Conservation (phyloP, 352 stramenopile genomes). For the Globisporangium cederbergense region DNA sequence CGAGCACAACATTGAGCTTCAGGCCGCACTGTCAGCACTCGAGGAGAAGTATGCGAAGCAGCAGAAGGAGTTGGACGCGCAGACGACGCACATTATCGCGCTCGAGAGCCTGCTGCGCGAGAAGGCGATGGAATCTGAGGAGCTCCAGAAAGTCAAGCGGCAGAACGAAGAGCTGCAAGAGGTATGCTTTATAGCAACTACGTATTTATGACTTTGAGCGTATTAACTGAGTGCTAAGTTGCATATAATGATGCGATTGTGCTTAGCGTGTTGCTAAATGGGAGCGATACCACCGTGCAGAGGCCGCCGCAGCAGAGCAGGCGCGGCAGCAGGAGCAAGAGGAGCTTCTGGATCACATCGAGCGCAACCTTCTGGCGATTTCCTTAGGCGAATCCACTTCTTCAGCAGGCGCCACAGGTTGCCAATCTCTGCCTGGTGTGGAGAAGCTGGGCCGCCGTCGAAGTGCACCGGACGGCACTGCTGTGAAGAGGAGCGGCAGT, state of each 20-base stretch:
- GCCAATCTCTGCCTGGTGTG: neutral
- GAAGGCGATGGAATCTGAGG: conserved; percentile 33
- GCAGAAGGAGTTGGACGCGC: conserved; percentile 52
- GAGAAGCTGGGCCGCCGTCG: conserved; percentile 14
- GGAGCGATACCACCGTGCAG: conserved; percentile 51
- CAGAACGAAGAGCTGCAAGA: conserved; percentile 43
- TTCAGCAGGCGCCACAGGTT: neutral
- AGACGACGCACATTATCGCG: conserved; percentile 57
- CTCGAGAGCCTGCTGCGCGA: conserved; percentile 56
- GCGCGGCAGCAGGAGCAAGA: conserved; percentile 47
- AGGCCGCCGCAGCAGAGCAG: conserved; percentile 31
- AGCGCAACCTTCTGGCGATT: conserved; percentile 33
- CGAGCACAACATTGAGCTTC: conserved; percentile 79
- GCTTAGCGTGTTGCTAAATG: conserved; percentile 50
- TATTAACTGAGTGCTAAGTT: neutral
- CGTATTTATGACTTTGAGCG: neutral
- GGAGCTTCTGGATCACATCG: conserved; percentile 47
- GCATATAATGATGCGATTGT: neutral
- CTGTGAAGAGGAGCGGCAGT: conserved; percentile 7
- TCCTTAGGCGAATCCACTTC: conserved; percentile 27
- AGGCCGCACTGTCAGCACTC: conserved; percentile 46
- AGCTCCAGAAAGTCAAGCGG: conserved; percentile 30
- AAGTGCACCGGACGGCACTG: conserved; percentile 15
- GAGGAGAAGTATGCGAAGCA: conserved; percentile 44
- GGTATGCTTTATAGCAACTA: conserved; percentile 20